Percentiles rank a stretch among this genome's conserved stretches.
phyloP scores from a whole-genome alignment of 345 rosid genomes.

The Acer saccharum region DNA sequence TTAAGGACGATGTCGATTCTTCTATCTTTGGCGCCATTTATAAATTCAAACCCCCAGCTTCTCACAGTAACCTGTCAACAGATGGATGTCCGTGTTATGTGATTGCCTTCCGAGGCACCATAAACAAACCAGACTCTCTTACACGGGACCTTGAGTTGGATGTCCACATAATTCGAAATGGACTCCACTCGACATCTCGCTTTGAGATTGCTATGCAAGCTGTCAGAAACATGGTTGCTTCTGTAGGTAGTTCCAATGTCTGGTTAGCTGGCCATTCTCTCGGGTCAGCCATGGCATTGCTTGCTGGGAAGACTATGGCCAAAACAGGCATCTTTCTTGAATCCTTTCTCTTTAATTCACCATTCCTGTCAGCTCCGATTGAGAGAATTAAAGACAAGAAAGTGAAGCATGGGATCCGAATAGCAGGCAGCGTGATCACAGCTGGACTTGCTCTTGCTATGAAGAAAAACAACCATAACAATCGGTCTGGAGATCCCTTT shows the following conservation, averaged over 20 bases:
- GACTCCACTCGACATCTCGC: conserved; percentile 74
- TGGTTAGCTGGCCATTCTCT: conserved; percentile 97
- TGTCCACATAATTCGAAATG: conserved; percentile 58
- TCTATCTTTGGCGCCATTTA: conserved; percentile 85
- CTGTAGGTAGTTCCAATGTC: conserved; percentile 62
- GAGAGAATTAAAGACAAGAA: conserved; percentile 67
- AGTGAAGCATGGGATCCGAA: conserved; percentile 65
- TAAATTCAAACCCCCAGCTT: conserved; percentile 53
- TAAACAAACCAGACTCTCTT: conserved; percentile 67
- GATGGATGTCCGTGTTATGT: conserved; percentile 59
- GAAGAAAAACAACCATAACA: conserved; percentile 34
- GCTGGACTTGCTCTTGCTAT: conserved; percentile 80
- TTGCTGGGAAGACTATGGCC: conserved; percentile 77
- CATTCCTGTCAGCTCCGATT: conserved; percentile 74
- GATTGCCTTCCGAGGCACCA: conserved; percentile 81
- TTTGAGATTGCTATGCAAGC: conserved; percentile 82
- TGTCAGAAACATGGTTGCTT: conserved; percentile 61
- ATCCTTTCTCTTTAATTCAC: conserved; percentile 86
- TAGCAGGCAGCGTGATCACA: conserved; percentile 73
- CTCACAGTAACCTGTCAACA: conserved; percentile 25
- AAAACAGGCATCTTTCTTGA: conserved; percentile 53
- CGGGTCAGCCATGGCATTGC: conserved; percentile 82
- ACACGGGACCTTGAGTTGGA: conserved; percentile 71
- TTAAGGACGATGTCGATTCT: conserved; percentile 69
- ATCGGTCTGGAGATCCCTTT: conserved; percentile 51